Evolutionary conservation across 2,329 filamentous ascomycete species (phyloP).

Genomic region (Thielaviopsis ethacetica): DNA sequence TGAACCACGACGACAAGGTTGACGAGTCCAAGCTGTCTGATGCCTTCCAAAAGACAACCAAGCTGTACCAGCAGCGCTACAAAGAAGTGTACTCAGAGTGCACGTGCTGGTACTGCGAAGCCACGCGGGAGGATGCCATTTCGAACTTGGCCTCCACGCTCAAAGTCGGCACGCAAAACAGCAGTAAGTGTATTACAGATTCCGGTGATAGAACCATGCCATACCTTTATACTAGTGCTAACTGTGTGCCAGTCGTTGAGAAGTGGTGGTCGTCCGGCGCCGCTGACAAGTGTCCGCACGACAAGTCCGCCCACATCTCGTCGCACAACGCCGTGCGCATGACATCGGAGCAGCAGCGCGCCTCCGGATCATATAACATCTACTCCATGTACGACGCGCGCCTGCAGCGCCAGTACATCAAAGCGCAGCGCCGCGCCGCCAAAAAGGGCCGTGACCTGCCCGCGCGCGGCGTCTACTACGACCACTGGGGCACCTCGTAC

Average conservation of each 20-base stretch:
- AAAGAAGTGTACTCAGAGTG: constrained; percentile 57
- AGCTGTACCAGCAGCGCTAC: constrained; percentile 49
- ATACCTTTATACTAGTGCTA: neutral
- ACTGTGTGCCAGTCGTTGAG: constrained; percentile 17
- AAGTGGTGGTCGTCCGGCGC: constrained; percentile 31
- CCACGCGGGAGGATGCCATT: constrained; percentile 20
- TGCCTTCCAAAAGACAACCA: constrained; percentile 57
- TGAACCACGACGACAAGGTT: constrained; percentile 77
- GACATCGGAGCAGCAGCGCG: neutral
- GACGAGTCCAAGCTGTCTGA: constrained; percentile 46
- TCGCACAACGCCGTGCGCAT: constrained; percentile 49
- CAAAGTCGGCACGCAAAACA: constrained; percentile 28
- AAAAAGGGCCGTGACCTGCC: constrained; percentile 33
- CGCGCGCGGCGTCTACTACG: constrained; percentile 30
- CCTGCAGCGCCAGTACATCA: constrained; percentile 39
- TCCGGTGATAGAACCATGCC: neutral
- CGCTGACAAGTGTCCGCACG: constrained; percentile 33
- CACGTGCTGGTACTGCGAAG: constrained; percentile 74
- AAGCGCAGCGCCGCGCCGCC: constrained; percentile 31
- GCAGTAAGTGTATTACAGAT: constrained; percentile 17
- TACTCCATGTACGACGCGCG: constrained; percentile 17
- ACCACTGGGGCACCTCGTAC: constrained; percentile 38
- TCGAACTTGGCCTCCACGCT: constrained; percentile 29
- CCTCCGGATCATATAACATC: neutral
- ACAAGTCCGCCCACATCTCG: constrained; percentile 52